Conservation (phyloP, 257 asterid genomes). For the Solanum sitiens region DNA sequence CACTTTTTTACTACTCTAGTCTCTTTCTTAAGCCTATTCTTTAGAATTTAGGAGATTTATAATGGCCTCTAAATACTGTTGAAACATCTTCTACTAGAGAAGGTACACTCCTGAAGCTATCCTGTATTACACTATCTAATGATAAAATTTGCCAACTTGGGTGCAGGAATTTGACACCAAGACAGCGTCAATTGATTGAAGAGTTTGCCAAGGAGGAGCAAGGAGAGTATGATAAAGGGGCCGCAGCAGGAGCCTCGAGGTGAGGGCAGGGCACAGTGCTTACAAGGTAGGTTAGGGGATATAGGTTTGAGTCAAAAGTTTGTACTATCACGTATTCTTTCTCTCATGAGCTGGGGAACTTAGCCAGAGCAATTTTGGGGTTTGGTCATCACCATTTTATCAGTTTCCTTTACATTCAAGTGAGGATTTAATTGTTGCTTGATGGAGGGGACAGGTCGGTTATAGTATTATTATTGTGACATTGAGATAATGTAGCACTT, state of each 20-base stretch:
- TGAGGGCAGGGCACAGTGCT: conserved; percentile 5
- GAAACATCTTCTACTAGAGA: not conserved
- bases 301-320: not conserved
- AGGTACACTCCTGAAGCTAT: not conserved
- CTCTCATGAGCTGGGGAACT: not conserved
- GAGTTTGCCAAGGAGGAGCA: conserved; percentile 72
- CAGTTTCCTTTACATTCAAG: not conserved
- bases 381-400: not conserved
- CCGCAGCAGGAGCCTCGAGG: conserved; percentile 69
- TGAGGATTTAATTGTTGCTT: not conserved
- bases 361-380: conserved; percentile 7
- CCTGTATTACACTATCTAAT: not conserved
- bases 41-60: not conserved
- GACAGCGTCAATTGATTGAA: conserved; percentile 61
- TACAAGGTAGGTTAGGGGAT: not conserved
- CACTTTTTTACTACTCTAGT: not conserved
- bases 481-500: not conserved
- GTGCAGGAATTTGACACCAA: conserved; percentile 55
- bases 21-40: not conserved
- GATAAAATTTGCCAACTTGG: not conserved
- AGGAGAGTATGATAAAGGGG: conserved; percentile 33
- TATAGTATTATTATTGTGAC: not conserved
- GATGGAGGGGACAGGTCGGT: not conserved
- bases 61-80: not conserved
- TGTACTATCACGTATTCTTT: not conserved